These are phyloP conservation scores for Agaricus bisporus DNA, from an alignment of 768 basidiomycete species.

Conservation along the genomic window DNA sequence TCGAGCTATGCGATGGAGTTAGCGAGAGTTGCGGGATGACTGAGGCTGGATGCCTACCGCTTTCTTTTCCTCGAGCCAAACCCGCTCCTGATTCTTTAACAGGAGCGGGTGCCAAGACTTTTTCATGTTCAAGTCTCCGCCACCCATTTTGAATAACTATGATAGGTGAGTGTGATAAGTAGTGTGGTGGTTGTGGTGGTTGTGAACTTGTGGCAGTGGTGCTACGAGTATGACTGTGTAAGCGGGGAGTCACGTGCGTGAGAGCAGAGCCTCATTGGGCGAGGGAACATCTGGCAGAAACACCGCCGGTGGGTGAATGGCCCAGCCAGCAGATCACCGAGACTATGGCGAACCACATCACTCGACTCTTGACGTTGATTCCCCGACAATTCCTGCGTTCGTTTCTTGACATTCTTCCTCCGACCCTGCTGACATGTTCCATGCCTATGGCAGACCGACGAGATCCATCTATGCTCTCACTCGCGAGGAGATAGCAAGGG, in stretches of 20 bases:
- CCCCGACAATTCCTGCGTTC: slow-evolving; percentile 17
- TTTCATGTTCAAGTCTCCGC: slow-evolving; percentile 98
- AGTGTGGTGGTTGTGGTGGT: background rate
- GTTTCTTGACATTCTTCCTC: slow-evolving; percentile 11
- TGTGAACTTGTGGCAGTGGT: no score
- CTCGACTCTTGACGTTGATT: slow-evolving; percentile 4
- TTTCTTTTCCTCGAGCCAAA: slow-evolving; percentile 98
- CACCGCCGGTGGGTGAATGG: slow-evolving; percentile 22
- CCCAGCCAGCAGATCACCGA: slow-evolving; percentile 27
- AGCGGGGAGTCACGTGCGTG: slow-evolving; percentile 4
- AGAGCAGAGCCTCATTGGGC: background rate
- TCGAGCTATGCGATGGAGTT: slow-evolving; percentile 58
- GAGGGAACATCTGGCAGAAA: background rate
- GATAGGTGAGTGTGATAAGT: background rate
- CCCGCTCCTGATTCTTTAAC: slow-evolving; percentile 97
- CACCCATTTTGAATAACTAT: slow-evolving; percentile 77
- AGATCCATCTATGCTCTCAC: slow-evolving; percentile 85
- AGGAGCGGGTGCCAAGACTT: slow-evolving; percentile 99
- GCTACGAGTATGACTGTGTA: background rate
- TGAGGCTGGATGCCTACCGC: slow-evolving; percentile 51
- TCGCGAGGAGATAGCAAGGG: slow-evolving; percentile 74
- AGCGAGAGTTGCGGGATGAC: background rate
- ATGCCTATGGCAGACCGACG: slow-evolving; percentile 41
- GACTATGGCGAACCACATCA: slow-evolving; percentile 28
- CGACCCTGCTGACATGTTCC: slow-evolving; percentile 13